These are phyloP conservation scores for Amanita exitialis DNA, from an alignment of 768 basidiomycete genomes.

Conservation along the genomic window DNA sequence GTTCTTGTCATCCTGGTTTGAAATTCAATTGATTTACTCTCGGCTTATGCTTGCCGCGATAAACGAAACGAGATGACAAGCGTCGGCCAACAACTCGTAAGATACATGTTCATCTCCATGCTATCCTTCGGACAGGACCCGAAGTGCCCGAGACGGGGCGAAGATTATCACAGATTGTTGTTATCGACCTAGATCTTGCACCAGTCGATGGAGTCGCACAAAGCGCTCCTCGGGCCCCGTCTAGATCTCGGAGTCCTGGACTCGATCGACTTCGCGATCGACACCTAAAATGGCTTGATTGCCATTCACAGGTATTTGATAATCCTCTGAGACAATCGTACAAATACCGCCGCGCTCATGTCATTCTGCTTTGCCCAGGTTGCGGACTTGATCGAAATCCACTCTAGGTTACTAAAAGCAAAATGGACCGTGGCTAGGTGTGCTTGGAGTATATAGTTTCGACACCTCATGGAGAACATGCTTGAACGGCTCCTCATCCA, in stretches of 20 bases:
- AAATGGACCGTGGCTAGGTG: background rate
- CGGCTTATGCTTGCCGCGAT: too few species aligned
- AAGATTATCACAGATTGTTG: too few species aligned
- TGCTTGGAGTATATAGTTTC: slow-evolving; percentile 5
- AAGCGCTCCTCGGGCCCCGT: background rate
- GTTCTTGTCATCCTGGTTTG: too few species aligned
- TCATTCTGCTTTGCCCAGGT: background rate
- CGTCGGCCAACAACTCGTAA: too few species aligned
- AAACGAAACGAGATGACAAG: too few species aligned
- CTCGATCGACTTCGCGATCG: background rate
- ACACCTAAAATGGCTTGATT: background rate
- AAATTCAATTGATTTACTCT: background rate
- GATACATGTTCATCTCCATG: too few species aligned
- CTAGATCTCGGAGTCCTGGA: background rate
- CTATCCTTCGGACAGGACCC: too few species aligned
- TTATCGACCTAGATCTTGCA: too few species aligned
- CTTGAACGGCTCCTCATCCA: slow-evolving; percentile 6
- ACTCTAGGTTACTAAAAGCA: background rate
- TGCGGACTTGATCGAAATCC: too few species aligned
- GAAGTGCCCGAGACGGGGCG: too few species aligned
- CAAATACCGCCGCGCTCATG: background rate
- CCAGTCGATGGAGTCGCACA: too few species aligned
- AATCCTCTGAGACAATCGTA: background rate
- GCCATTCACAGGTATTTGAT: background rate
- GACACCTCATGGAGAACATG: slow-evolving; percentile 5